phyloP scores from a whole-genome alignment of 352 stramenopile genomes.

The Phytopythium aichiense region DNA sequence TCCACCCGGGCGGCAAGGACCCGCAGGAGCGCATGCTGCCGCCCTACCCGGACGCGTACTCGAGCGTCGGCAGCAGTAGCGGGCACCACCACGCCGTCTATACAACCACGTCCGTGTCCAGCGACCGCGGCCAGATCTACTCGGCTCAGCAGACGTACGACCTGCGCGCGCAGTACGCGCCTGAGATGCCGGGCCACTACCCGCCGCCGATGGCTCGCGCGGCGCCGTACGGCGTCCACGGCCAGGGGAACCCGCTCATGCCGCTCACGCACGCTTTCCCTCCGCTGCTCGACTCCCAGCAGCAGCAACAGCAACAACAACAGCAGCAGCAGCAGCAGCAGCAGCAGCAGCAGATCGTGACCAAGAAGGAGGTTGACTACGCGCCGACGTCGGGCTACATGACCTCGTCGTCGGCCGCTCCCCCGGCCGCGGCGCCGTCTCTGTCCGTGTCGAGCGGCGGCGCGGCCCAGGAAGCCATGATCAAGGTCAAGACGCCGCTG shows the following conservation, averaged over 20 bases:
- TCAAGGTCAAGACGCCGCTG: conserved; percentile 83
- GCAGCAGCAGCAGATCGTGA: conserved; percentile 10
- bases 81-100: conserved; percentile 18
- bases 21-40: conserved; percentile 11
- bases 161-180: conserved; percentile 19
- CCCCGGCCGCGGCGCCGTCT: background rate
- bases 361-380: conserved; percentile 41
- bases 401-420: conserved; percentile 8
- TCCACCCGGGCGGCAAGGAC: conserved; percentile 14
- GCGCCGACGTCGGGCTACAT: conserved; percentile 6
- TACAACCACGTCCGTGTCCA: conserved; percentile 11
- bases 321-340: conserved; percentile 14
- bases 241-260: conserved; percentile 26
- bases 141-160: conserved; percentile 17
- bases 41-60: conserved; percentile 34
- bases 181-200: conserved; percentile 38
- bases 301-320: conserved; percentile 14
- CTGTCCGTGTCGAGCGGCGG: conserved; percentile 12
- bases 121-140: conserved; percentile 4
- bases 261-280: conserved; percentile 51
- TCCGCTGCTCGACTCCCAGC: conserved; percentile 37
- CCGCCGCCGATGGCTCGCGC: conserved; percentile 14
- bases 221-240: background rate
- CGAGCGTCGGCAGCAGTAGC: conserved; percentile 2
- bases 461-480: conserved; percentile 71